These are phyloP conservation scores for Cenchrus purpureus DNA, from an alignment of 176 grass and related monocot genomes.

Conservation along the genomic window DNA sequence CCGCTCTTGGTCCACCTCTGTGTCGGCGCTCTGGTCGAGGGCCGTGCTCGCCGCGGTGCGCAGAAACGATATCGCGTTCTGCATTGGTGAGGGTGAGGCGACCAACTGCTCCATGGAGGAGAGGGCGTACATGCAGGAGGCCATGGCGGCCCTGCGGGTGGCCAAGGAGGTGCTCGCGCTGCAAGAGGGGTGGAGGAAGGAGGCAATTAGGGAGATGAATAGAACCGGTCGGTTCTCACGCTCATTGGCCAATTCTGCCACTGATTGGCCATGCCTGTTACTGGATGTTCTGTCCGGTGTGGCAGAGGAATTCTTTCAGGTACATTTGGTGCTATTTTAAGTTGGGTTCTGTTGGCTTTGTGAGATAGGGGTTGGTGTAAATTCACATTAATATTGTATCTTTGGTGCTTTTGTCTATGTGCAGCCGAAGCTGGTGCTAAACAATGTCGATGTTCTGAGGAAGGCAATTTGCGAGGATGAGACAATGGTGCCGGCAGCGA, in stretches of 20 bases:
- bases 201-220: slow-evolving; percentile 73
- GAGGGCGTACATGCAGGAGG: slow-evolving; percentile 76
- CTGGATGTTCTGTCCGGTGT: slow-evolving; percentile 77
- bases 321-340: slow-evolving; percentile 23
- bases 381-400: not conserved
- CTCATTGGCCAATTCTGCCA: slow-evolving; percentile 72
- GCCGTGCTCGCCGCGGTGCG: slow-evolving; percentile 50
- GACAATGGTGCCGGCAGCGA: slow-evolving; percentile 61
- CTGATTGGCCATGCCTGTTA: slow-evolving; percentile 85
- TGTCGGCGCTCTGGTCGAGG: slow-evolving; percentile 78
- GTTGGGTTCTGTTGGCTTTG: slow-evolving; percentile 10
- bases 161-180: slow-evolving; percentile 81
- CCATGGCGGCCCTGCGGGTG: slow-evolving; percentile 58
- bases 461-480: slow-evolving; percentile 66
- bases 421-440: slow-evolving; percentile 94
- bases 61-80: slow-evolving; percentile 17
- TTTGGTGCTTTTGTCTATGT: slow-evolving; percentile 6
- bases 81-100: slow-evolving; percentile 37
- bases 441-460: slow-evolving; percentile 82
- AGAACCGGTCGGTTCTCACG: slow-evolving; percentile 61
- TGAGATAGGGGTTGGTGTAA: slow-evolving; percentile 1
- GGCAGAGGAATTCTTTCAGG: slow-evolving; percentile 89
- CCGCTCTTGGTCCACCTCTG: slow-evolving; percentile 33
- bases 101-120: slow-evolving; percentile 78
- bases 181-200: slow-evolving; percentile 83